Evolutionary conservation across 768 basidiomycete genomes (phyloP), one percentile per base, ranked within the genome.

Genomic region (Pleurotus eryngii): DNA sequence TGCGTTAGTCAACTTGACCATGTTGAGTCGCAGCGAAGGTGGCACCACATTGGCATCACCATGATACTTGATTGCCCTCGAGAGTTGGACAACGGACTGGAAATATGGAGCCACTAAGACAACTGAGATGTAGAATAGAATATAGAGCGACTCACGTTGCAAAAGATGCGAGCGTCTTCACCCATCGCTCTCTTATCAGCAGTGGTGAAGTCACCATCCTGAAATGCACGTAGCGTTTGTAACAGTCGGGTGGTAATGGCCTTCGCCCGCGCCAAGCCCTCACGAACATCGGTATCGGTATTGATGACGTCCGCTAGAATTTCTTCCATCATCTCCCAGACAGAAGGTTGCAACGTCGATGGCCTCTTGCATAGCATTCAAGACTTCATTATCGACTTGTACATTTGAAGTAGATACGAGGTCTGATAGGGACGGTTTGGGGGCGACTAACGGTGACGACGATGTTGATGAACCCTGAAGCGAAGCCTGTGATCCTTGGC

Each of bases 321-420:
- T 56, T 87, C 86, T 61, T 87, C 85, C 67, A 94, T 83, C 76
- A 88, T 81, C 57, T 85, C 77, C 91, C 94, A 98, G 20, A 92
- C 88, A 22, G 79, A 76, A 9, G 89, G 88, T 8, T 8, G 92
- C 94, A 11, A 88, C 80, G 20, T 90, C 85, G 7, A 94, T 84
- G 12, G 95, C 90, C 6, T 75, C 74, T 61, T 86, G 86, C 69
- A 97, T 86, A 24, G 90, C 86, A 58, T 88, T 83, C 5, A 95
- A 72, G 3, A 90, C 83, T 63, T 92, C 89, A 54, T 85, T 86
- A 65, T 92, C 90, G 43, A 93, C 84, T 37, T 87, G 74, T 22
- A 80, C 82, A 59, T 81, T 82, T 15, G 88, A 84, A 43, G 69
- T 79, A 11, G 75, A 74, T 5, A 82, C 77, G 5, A 81, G 70